Evolutionary conservation across 2,329 filamentous ascomycete genomes (phyloP).

Genomic region (Microsporum canis): DNA sequence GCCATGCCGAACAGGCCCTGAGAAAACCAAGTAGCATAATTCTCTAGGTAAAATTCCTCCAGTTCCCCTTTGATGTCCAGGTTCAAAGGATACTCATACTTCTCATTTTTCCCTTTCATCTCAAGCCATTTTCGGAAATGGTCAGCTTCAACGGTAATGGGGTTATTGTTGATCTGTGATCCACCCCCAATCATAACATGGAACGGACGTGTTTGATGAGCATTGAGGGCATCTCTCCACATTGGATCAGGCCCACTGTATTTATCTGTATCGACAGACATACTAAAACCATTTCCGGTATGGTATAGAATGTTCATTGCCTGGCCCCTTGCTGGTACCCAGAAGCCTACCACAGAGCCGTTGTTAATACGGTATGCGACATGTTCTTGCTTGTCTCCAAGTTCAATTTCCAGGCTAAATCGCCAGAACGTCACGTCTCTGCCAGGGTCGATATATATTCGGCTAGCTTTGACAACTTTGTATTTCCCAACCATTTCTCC

Average conservation of each 20-base stretch:
- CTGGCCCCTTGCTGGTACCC: conserved; percentile 74
- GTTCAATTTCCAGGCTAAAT: conserved; percentile 88
- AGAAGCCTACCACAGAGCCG: conserved; percentile 80
- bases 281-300: conserved; percentile 91
- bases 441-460: conserved; percentile 73
- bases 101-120: conserved; percentile 67
- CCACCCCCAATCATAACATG: conserved; percentile 98
- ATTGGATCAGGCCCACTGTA: conserved; percentile 90
- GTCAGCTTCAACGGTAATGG: conserved; percentile 60
- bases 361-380: conserved; percentile 94
- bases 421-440: conserved; percentile 91
- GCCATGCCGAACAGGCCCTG: conserved; percentile 90
- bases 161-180: conserved; percentile 94
- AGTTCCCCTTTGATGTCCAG: conserved; percentile 76
- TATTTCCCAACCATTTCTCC: conserved; percentile 73
- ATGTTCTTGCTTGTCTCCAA: conserved; percentile 63
- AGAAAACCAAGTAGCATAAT: conserved; percentile 92
- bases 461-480: conserved; percentile 69
- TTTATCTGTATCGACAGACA: conserved; percentile 62
- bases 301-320: conserved; percentile 99
- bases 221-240: conserved; percentile 93
- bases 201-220: conserved; percentile 80
- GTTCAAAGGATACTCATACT: conserved; percentile 67
- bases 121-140: conserved; percentile 76
- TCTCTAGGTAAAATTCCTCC: conserved; percentile 75